Conservation (phyloP, 2,329 filamentous ascomycete genomes). For the Fragosphaeria purpurea region DNA sequence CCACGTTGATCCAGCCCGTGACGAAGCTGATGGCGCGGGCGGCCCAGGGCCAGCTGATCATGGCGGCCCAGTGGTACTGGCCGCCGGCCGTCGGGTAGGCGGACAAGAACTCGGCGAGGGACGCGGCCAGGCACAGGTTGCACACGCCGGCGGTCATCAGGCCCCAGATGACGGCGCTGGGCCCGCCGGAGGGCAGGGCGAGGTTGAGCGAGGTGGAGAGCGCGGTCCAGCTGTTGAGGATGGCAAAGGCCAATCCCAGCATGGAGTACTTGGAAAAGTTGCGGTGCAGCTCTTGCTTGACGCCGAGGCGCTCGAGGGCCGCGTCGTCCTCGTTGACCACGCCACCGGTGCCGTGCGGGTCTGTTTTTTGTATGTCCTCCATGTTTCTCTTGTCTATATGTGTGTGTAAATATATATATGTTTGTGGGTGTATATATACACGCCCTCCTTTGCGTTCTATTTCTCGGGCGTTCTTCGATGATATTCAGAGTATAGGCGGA, state of each 20-base stretch:
- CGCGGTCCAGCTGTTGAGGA: slow-evolving; percentile 41
- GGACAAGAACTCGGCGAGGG: slow-evolving; percentile 60
- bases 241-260: slow-evolving; percentile 38
- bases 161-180: slow-evolving; percentile 63
- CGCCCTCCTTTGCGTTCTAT: too few species aligned
- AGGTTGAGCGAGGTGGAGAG: slow-evolving; percentile 36
- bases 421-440: too few species aligned
- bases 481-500: too few species aligned
- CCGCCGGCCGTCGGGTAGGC: slow-evolving; percentile 51
- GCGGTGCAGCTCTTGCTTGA: slow-evolving; percentile 38
- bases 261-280: slow-evolving; percentile 40
- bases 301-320: slow-evolving; percentile 33
- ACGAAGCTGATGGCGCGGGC: slow-evolving; percentile 56
- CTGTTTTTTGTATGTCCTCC: slow-evolving; percentile 3
- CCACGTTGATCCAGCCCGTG: slow-evolving; percentile 63
- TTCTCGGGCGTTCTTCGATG: too few species aligned
- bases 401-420: too few species aligned
- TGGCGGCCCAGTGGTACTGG: slow-evolving; percentile 64
- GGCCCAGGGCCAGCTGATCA: slow-evolving; percentile 50
- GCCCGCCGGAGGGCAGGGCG: slow-evolving; percentile 58
- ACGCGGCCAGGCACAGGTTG: slow-evolving; percentile 59
- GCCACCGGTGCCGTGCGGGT: neutral
- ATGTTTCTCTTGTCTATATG: neutral
- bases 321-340: slow-evolving; percentile 21
- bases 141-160: slow-evolving; percentile 53